Base-by-base conservation (phyloP, 768 basidiomycete genomes). In the Xerocomus potaroensis region DNA sequence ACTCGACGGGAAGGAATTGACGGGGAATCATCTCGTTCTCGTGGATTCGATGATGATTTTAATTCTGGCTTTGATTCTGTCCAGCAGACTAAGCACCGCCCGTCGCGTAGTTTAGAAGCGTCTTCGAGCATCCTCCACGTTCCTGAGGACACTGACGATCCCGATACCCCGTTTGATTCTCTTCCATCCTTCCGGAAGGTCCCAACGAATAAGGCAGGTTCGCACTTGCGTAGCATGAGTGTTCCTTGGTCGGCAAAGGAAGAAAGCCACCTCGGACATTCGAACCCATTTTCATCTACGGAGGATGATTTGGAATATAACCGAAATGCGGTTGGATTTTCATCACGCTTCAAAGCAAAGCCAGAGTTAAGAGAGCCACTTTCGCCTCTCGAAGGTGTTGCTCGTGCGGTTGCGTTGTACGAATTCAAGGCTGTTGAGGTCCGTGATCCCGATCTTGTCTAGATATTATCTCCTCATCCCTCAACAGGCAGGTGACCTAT, bases 351-450 rank as follows among this genome's bases (percentile, higher is more conserved):
- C 46, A 68, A 69, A 49, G 67, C 77, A 12, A 79, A 80, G 53
- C 70, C 73, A 15, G 80, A 78, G 52, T 58, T 81, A 21, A 63
- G 60, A 26, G 66, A 62, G 45, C 78, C 81, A 23, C 64, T 82
- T 35, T 57, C 68, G 30, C 76, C 73, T 42, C 63, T 71, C 42
- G 81, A 85, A 58, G 84, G 84, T 21, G 69, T 89, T 18, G 82
- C 75, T 12, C 77, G 84, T 41, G 88, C 83, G 4, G 80, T 91
- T 37, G 88, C 89, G 3, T 58, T 87, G 48, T 89, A 79, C 58
- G 74, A 85, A 63, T 90, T 87, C 63, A 62, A 76, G 29, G 88
- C 87, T 19, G 77, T 84, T 14, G 81, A 90, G 75, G 84, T 84
- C 55, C 32, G 69, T 58, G 14, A 19, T 48, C 8, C 22, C 37